Evolutionary conservation across 345 rosid genomes (phyloP).

Genomic region (Salix dunnii): DNA sequence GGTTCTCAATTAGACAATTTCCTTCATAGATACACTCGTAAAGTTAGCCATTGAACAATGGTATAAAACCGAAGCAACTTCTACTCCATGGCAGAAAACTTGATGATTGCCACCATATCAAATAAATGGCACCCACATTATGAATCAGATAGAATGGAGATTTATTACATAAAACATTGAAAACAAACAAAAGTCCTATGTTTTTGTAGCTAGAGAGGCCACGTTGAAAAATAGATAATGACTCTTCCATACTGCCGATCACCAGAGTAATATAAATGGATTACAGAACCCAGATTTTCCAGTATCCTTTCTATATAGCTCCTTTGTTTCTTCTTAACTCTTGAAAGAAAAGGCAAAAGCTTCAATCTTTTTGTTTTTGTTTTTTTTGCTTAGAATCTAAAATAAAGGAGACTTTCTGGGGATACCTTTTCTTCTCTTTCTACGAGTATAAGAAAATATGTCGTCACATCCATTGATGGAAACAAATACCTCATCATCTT

Average conservation of each 20-base stretch:
- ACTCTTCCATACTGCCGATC: neutral
- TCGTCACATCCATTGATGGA: neutral
- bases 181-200: neutral
- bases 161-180: neutral
- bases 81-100: neutral
- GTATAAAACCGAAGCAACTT: neutral
- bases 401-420: constrained; percentile 9
- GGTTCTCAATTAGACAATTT: constrained; percentile 6
- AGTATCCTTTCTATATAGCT: too few relatives aligned
- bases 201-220: neutral
- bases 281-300: neutral
- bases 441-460: neutral
- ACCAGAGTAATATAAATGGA: neutral
- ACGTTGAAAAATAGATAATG: neutral
- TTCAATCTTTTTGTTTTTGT: too few relatives aligned
- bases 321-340: neutral
- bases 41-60: constrained; percentile 27
- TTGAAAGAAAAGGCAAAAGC: neutral
- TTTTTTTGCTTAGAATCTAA: constrained; percentile 4
- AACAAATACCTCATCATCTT: neutral
- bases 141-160: too few relatives aligned
- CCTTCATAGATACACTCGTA: constrained; percentile 18
- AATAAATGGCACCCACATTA: neutral
- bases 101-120: neutral
- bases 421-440: neutral